Base-by-base conservation (phyloP, 2,329 filamentous ascomycete species). In the Cytospora mali region DNA sequence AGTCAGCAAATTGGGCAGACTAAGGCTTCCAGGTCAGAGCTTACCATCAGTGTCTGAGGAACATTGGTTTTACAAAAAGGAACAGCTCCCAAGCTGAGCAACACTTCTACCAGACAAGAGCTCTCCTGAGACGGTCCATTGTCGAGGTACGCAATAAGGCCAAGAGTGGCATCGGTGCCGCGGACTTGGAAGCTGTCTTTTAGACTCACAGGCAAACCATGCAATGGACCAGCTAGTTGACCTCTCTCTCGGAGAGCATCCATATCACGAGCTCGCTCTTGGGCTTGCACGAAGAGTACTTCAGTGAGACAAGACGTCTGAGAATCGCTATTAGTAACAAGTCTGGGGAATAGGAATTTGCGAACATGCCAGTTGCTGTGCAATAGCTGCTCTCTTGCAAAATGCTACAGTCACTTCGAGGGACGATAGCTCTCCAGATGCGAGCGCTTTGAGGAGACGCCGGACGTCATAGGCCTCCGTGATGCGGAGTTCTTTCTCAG, bases 21-120 rank as follows among this genome's bases (percentile, higher is more conserved):
- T 6, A 6, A n/a, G n/a, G 46, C 3, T n/a, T 13, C n/a, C 23
- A 18, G 25, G 1, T 21, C 14, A 27, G n/a, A 18, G n/a, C 6
- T 11, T 16, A 62, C 60, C 66, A 68, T 68, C 14, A 68, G 62
- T 0, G 66, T 64, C 62, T 68, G 67, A 2, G 67, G 66, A 9
- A 66, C 55, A 27, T 64, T 64, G 4, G 67, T 67, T 54, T 68
- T 68, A 61, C 62, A 65, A 28, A 64, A 67, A 18, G 67, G 51
- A 6, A 68, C 64, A 11, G 67, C 67, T 0, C 67, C 67, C 21
- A 66, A 52, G 16, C 23, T 49, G 6, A 67, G 61, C 11, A 68
- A 54, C 10, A 65, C 63, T n/a, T 66, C 55, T 1, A 67, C 64
- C 28, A 67, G 52, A 23, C 62, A 55, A 3, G 64, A 65, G 53